Percentiles rank a stretch among this genome's conserved stretches.
These are phyloP conservation scores for Ambrosiella xylebori DNA, from an alignment of 2,329 filamentous ascomycete species.

Conservation along the genomic window DNA sequence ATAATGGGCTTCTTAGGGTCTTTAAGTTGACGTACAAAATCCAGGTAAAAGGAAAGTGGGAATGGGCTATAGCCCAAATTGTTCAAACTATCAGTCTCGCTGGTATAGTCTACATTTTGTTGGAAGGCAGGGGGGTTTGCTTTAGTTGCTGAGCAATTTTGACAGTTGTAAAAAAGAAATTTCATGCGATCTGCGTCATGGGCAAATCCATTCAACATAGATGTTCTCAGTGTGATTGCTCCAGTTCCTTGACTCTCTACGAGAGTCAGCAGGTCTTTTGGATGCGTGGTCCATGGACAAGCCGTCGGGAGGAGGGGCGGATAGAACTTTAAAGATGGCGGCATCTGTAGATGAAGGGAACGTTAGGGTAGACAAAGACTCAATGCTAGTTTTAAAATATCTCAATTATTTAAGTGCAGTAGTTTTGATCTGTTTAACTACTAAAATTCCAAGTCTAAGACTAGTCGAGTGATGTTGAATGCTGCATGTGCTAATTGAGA, in stretches of 20 bases:
- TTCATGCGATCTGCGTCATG: conserved; percentile 42
- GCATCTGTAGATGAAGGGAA: background rate
- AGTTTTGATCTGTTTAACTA: background rate
- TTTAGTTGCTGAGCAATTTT: background rate
- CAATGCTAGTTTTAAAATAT: background rate
- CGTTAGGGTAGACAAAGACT: background rate
- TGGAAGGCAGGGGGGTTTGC: conserved; percentile 15
- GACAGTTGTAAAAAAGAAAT: conserved; percentile 45
- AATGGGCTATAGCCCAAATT: conserved; percentile 59
- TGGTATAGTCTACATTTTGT: conserved; percentile 15
- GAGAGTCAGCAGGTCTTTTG: conserved; percentile 41
- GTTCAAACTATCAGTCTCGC: conserved; percentile 38
- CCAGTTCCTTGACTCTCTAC: conserved; percentile 48
- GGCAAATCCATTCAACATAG: conserved; percentile 44
- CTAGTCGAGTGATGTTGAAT: background rate
- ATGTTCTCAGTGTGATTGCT: conserved; percentile 58
- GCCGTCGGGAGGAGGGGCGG: conserved; percentile 60
- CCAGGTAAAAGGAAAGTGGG: conserved; percentile 40
- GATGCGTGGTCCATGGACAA: conserved; percentile 56
- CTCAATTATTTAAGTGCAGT: no score
- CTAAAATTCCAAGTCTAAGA: background rate
- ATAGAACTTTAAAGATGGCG: conserved; percentile 28
- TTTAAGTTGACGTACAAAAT: conserved; percentile 33
- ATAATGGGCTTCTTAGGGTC: conserved; percentile 40
- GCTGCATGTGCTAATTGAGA: background rate